Conservation (phyloP, 169 alveolate genomes). For the Perkinsus chesapeaki region DNA sequence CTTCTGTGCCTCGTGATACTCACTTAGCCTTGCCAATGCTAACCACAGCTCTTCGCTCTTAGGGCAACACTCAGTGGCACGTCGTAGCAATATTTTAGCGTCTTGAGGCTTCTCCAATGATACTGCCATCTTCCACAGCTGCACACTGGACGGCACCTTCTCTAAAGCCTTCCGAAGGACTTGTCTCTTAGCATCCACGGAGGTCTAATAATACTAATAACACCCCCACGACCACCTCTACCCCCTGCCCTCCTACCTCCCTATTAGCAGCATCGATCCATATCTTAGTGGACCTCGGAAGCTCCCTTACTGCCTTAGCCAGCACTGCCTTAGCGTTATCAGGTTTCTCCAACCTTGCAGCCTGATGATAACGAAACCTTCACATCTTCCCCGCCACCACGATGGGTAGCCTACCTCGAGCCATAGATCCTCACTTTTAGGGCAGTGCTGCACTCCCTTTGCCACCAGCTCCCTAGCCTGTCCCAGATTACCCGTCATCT, state of each 20-base stretch:
- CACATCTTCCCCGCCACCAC: too few relatives aligned
- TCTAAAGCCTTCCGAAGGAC: slow-evolving; percentile 90
- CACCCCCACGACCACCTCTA: background rate
- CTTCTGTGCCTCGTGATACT: slow-evolving; percentile 89
- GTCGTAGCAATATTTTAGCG: slow-evolving; percentile 83
- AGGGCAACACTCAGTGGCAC: slow-evolving; percentile 98
- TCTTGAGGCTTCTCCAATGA: slow-evolving; percentile 84
- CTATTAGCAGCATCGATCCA: slow-evolving; percentile 92
- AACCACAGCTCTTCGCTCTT: slow-evolving; percentile 94
- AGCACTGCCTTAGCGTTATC: slow-evolving; percentile 85
- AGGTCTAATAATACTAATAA: background rate
- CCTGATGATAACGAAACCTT: slow-evolving; percentile 35
- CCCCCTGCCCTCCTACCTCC: slow-evolving; percentile 59
- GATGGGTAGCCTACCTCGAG: slow-evolving; percentile 71
- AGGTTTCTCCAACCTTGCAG: slow-evolving; percentile 91
- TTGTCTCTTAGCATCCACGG: slow-evolving; percentile 61
- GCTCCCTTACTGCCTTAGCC: slow-evolving; percentile 75
- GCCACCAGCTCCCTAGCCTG: slow-evolving; percentile 7
- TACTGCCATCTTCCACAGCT: slow-evolving; percentile 95
- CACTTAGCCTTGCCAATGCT: slow-evolving; percentile 92
- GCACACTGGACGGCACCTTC: slow-evolving; percentile 90
- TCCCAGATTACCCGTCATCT: slow-evolving; percentile 63
- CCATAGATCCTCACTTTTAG: slow-evolving; percentile 97
- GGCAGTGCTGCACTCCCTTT: slow-evolving; percentile 89
- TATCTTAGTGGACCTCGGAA: slow-evolving; percentile 73